Conservation (phyloP, 192 early-diverging fungal genomes). For the Linnemannia zychae region DNA sequence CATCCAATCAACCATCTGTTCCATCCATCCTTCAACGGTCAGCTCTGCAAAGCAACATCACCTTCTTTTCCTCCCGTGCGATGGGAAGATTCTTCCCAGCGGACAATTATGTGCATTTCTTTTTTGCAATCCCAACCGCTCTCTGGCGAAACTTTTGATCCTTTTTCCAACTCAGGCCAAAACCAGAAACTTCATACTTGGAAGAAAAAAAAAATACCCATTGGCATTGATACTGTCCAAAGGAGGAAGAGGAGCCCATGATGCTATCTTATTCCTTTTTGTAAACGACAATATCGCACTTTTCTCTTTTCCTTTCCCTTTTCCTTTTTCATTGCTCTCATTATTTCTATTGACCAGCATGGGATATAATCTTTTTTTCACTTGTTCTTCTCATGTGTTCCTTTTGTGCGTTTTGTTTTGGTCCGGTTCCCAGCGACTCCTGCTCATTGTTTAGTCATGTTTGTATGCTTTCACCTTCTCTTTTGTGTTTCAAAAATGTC, state of each 20-base stretch:
- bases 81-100: conserved; percentile 9
- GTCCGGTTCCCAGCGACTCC: neutral
- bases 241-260: neutral
- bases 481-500: neutral
- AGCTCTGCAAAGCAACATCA: neutral
- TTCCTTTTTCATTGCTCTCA: neutral
- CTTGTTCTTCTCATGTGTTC: neutral
- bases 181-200: neutral
- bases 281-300: neutral
- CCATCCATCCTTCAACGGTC: neutral
- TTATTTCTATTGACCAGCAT: too few species aligned
- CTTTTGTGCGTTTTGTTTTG: neutral
- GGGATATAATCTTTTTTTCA: too few species aligned
- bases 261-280: neutral
- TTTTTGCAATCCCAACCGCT: neutral
- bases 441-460: conserved; percentile 9
- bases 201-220: neutral
- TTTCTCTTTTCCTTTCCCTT: neutral
- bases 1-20: neutral
- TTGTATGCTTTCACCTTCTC: neutral
- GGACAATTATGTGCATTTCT: neutral
- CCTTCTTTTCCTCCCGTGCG: neutral
- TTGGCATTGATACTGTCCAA: too few species aligned
- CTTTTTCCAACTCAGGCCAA: conserved; percentile 1
- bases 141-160: neutral